These are phyloP conservation scores for Fusarium fujikuroi DNA, from an alignment of 2,329 filamentous ascomycete genomes.

Conservation along the genomic window DNA sequence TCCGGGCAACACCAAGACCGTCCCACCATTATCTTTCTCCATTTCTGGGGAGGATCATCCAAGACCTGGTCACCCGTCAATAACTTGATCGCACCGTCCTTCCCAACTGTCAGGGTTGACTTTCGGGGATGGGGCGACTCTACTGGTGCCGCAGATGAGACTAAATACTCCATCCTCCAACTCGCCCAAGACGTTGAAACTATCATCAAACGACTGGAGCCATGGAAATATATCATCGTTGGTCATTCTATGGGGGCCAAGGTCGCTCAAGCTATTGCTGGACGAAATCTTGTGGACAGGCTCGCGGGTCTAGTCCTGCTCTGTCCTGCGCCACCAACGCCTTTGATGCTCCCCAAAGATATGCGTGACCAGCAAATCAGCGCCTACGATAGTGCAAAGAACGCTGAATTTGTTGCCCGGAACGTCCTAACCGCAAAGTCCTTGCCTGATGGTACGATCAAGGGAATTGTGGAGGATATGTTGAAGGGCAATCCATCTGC, in stretches of 20 bases:
- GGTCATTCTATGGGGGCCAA: not conserved
- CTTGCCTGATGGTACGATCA: not conserved
- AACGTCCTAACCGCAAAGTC: not conserved
- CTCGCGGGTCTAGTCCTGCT: not conserved
- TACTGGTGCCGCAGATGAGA: accelerated
- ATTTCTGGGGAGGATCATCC: not conserved
- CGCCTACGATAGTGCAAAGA: not conserved
- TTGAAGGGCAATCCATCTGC: not conserved
- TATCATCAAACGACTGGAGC: accelerated
- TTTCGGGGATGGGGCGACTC: not conserved
- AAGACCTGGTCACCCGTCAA: not conserved
- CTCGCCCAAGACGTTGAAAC: not conserved
- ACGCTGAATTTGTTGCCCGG: not conserved
- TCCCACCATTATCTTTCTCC: accelerated
- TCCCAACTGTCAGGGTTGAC: not conserved
- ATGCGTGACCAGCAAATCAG: not conserved
- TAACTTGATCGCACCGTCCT: accelerated
- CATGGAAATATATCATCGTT: not conserved
- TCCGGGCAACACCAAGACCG: accelerated
- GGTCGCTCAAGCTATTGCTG: not conserved
- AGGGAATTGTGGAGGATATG: not conserved
- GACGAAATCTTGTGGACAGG: accelerated
- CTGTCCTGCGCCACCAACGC: not conserved
- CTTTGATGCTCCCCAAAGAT: accelerated
- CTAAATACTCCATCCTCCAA: not conserved